Evolutionary conservation across 371 early-diverging fungal genomes (phyloP), one percentile per base, ranked within the genome.

Genomic region (Mucor sp.): DNA sequence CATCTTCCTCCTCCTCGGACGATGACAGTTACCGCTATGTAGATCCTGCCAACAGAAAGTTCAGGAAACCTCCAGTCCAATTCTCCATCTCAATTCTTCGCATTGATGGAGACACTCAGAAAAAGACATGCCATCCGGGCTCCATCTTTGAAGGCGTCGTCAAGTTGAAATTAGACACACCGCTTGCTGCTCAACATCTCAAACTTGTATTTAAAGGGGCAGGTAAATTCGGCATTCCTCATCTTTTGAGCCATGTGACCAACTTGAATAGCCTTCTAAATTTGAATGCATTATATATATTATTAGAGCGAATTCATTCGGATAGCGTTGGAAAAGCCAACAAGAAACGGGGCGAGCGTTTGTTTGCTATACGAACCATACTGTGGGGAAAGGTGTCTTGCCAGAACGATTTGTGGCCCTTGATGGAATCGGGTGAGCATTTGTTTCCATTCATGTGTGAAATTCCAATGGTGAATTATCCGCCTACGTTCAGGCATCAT

Each of bases 391-490:
- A 43, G n/a, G 7, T 50, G 12, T 17, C 19, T 44, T n/a, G 25
- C 3, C 59, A 48, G 8, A 19, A 9, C 11, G 23, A 27, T 3
- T 27, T 30, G 6, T 78, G 81, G 78, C 80, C 69, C 11, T 21
- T 74, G 5, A 48, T 81, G 15, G 78, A 78, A 39, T 56, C 77
- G 2, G 82, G 82, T 0, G 53, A 68, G 5, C 74, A 79, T 47
- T 32, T 53, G 8, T 81, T 81, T 59, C 79, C 74, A 14, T 81
- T 81, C 33, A 65, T 73, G 41, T 72, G 71, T 39, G 74, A 79
- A 57, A 69, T 81, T 15, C 82, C 82, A 11, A 55, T 77, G 43
- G 71, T 81, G 37, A 81, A 81, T 37, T 81, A 81, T 56, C 73
- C 75, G 1, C 74, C 82, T 4, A 62, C 71, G 2, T 71, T 76